Evolutionary conservation across 768 basidiomycete genomes (phyloP), one percentile per base, ranked within the genome.

Genomic region (Mycena rosella): DNA sequence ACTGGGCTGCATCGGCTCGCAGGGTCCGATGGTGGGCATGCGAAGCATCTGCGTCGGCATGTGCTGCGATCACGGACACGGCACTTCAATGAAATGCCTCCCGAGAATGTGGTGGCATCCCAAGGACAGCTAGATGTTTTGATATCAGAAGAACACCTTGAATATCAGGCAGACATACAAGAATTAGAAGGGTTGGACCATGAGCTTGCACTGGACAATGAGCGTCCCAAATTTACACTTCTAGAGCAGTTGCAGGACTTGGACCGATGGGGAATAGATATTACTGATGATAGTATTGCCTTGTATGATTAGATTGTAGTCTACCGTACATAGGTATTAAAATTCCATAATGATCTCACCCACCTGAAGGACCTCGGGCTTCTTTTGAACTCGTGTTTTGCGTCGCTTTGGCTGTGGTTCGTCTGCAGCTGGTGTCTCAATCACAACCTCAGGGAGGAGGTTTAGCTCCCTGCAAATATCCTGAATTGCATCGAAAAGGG

Each of bases 21-120:
- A 18, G 64, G 64, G 5, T 3, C n/a, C 1, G 44, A 34, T 22
- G 64, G 64, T 30, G 64, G 56, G 22, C 64, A 65, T 59, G 49
- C 64, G 51, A 58, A 51, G 22, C 64, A 65, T 29, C 57, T 65
- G 26, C 48, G 38, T 11, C 24, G 58, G 20, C 64, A 65, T 40
- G 18, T 26, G 9, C 24, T 65, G 4, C 55, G 58, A 10, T 54
- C 24, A 26, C 42, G 42, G 20, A 44, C 42, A 5, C 42, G 42
- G 6, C 32, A 48, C 34, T 7, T 29, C 14, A 48, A 60, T 38
- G 34, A 44, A n/a, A 40, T 36, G 30, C 24, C 42, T 27, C 24
- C n/a, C n/a, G n/a, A n/a, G n/a, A n/a, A n/a, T n/a, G n/a, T n/a
- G n/a, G n/a, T n/a, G n/a, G n/a, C n/a, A n/a, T n/a, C n/a, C n/a